Evolutionary conservation across 2,329 filamentous ascomycete species (phyloP).

Genomic region (Diaporthe amygdali): DNA sequence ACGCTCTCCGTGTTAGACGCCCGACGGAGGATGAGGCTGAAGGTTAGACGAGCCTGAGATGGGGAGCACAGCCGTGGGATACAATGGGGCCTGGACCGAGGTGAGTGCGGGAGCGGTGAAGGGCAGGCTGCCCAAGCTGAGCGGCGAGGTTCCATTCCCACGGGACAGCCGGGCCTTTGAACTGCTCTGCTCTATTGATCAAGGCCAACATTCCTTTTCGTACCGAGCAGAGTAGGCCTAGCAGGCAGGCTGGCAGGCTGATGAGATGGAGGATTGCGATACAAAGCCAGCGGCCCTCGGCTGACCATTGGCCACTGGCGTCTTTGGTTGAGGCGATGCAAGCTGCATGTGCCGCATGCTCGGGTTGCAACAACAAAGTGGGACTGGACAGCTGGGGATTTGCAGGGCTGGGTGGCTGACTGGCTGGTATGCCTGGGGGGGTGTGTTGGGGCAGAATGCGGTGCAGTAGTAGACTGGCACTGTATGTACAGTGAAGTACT

Average conservation of each 20-base stretch:
- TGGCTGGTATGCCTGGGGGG: background rate
- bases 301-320: conserved; percentile 15
- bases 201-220: background rate
- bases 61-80: conserved; percentile 11
- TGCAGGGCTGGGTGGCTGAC: conserved; percentile 12
- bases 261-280: conserved; percentile 2
- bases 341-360: conserved; percentile 18
- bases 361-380: conserved; percentile 14
- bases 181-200: background rate
- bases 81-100: conserved; percentile 13
- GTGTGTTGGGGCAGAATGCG: background rate
- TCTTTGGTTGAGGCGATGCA: conserved; percentile 14
- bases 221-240: background rate
- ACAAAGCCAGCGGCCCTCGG: conserved; percentile 9
- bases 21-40: conserved; percentile 17
- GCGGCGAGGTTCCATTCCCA: background rate
- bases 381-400: conserved; percentile 7
- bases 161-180: too few relatives aligned
- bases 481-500: background rate
- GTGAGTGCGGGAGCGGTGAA: conserved; percentile 8
- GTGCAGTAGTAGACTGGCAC: background rate
- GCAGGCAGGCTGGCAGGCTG: background rate
- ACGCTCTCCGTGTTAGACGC: conserved; percentile 2
- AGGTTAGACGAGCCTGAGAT: conserved; percentile 18
- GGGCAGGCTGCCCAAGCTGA: background rate